These are phyloP conservation scores for Tricholoma bakamatsutake DNA, from an alignment of 768 basidiomycete species.

Conservation along the genomic window DNA sequence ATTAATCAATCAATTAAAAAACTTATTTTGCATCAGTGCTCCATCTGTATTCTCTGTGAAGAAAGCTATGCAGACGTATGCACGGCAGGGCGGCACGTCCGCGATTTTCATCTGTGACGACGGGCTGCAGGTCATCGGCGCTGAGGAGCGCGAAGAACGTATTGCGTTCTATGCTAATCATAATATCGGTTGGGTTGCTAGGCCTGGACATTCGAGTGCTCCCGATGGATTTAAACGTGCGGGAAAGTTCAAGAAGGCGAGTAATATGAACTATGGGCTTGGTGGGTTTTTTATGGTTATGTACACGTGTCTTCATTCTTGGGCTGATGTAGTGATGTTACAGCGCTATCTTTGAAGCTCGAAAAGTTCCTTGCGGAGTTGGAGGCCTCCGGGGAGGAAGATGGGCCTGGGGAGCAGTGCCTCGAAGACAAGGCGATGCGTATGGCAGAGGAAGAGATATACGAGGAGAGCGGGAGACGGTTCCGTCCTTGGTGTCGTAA, in stretches of 20 bases:
- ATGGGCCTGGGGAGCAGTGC: conserved; percentile 34
- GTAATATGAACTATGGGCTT: conserved; percentile 74
- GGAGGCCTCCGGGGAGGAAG: conserved; percentile 34
- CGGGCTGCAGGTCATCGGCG: conserved; percentile 64
- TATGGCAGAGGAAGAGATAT: conserved; percentile 68
- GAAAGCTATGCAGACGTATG: conserved; percentile 83
- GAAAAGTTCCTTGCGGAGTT: conserved; percentile 46
- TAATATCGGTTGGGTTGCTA: conserved; percentile 72
- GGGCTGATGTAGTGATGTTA: conserved; percentile 1
- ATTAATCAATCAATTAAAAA: no score
- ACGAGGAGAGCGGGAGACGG: conserved; percentile 44
- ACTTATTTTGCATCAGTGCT: conserved; percentile 27
- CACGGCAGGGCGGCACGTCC: conserved; percentile 73
- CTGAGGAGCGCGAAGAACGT: conserved; percentile 58
- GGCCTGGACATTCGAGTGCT: conserved; percentile 63
- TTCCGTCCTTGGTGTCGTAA: conserved; percentile 74
- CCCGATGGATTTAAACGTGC: conserved; percentile 90
- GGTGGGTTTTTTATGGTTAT: conserved; percentile 16
- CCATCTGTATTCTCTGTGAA: conserved; percentile 77
- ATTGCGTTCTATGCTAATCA: conserved; percentile 76
- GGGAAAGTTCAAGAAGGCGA: conserved; percentile 86
- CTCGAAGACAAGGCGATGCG: conserved; percentile 71
- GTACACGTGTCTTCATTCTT: neutral
- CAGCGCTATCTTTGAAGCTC: conserved; percentile 54
- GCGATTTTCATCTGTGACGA: conserved; percentile 83